Conservation (phyloP, 345 rosid species). For the Lenwebbia sp. region DNA sequence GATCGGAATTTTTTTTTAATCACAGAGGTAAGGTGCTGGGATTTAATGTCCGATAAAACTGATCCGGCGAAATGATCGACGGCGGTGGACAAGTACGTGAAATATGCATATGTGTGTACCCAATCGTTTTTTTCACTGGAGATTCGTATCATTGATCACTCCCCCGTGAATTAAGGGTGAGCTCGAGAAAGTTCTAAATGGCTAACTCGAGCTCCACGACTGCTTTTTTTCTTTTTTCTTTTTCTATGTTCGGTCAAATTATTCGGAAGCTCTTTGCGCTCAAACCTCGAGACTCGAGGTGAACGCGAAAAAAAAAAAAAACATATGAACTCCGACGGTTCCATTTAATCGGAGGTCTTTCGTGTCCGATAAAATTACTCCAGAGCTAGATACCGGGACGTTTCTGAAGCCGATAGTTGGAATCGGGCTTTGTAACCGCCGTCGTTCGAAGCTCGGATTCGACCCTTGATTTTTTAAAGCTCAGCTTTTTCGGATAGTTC, state of each 20-base stretch:
- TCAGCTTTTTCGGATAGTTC: background rate
- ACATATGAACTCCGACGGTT: background rate
- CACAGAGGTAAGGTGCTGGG: background rate
- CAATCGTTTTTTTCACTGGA: background rate
- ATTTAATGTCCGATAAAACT: background rate
- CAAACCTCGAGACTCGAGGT: background rate
- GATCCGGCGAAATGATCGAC: background rate
- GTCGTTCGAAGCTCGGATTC: background rate
- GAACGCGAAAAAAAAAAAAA: too few species aligned
- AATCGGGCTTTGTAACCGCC: background rate
- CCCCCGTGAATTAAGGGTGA: background rate
- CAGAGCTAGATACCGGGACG: background rate
- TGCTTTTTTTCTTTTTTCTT: background rate
- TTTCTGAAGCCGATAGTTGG: background rate
- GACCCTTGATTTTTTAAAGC: rapidly evolving
- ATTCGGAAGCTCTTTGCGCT: rapidly evolving
- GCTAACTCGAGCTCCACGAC: background rate
- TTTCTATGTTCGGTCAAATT: rapidly evolving
- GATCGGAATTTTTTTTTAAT: background rate
- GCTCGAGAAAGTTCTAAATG: rapidly evolving
- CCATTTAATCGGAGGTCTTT: background rate
- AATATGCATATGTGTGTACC: too few species aligned
- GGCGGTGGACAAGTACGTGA: too few species aligned
- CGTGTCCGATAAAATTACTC: background rate
- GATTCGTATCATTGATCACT: background rate